These are phyloP conservation scores for Epichloe gansuensis DNA, from an alignment of 2,329 filamentous ascomycete genomes.

Conservation along the genomic window DNA sequence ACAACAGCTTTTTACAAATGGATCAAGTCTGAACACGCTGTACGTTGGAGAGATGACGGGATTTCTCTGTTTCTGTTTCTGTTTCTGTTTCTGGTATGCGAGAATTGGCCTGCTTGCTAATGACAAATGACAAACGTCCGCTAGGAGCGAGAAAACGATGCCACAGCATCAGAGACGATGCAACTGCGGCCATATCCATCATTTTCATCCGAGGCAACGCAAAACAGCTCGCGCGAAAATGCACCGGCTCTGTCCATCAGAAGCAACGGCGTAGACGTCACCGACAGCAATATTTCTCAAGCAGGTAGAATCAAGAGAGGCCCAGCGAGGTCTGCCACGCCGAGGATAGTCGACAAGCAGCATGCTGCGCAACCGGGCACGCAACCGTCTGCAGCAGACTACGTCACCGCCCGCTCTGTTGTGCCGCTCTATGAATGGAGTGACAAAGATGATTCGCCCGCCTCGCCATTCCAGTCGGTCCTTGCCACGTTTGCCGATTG, in stretches of 20 bases:
- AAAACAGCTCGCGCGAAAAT: constrained; percentile 7
- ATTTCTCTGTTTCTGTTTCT: neutral
- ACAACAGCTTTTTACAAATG: constrained; percentile 36
- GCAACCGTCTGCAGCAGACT: neutral
- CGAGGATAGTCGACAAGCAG: neutral
- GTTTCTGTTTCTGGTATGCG: neutral
- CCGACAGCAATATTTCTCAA: neutral
- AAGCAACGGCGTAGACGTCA: constrained; percentile 8
- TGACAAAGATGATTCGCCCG: neutral
- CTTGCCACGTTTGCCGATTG: constrained; percentile 15
- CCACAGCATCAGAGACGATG: constrained; percentile 12
- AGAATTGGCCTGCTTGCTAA: constrained; percentile 1
- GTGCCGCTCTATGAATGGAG: constrained; percentile 1
- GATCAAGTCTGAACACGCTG: constrained; percentile 29
- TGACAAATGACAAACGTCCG: neutral
- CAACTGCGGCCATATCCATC: constrained; percentile 4
- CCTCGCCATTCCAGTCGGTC: constrained; percentile 16
- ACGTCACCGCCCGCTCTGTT: neutral
- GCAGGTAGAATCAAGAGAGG: neutral
- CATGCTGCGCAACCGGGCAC: neutral
- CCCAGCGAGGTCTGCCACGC: neutral
- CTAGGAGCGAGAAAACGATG: constrained; percentile 17
- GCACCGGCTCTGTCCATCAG: constrained; percentile 4
- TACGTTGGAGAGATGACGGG: constrained; percentile 15
- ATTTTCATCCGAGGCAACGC: constrained; percentile 9